Evolutionary conservation across 1,139 yeast genomes (phyloP), one percentile per base, ranked within the genome.

Genomic region (Hyphopichia buzzinii): DNA sequence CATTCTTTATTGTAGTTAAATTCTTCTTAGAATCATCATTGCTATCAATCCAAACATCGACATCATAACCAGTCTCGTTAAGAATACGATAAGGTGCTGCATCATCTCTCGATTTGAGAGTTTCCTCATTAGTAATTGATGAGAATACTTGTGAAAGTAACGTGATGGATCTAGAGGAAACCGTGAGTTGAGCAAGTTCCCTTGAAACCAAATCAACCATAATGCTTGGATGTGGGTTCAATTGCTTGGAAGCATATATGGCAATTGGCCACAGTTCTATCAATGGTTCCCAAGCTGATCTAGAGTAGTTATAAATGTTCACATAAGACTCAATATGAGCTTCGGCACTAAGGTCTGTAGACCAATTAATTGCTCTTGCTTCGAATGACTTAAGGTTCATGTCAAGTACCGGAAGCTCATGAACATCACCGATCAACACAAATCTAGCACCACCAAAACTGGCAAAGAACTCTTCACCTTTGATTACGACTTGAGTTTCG

Each of bases 281-380:
- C 32, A 94, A 65, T 0, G 98, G 97, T 50, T 94, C 98, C 99
- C 99, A 94, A 1, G 94, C 79, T 0, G 97, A 89, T 47, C 88
- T 80, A 0, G 97, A 79, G 54, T 90, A 90, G 56, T 92, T 92
- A 67, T 84, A 92, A 17, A 90, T 80, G 56, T 90, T 92, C 10
- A 85, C 75, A 46, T 69, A 79, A 0, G 89, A 75, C 47, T 81
- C 87, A 22, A 90, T 61, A 22, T 79, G 79, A 0, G 84, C 71
- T 43, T 82, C 84, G 1, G 90, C 87, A 48, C 79, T 81, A 38
- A 87, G 61, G 46, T 88, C 94, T 1, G 94, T 81, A 0, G 96
- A 84, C 99, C 99, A 94, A 52, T 92, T 87, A 37, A 77, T 73
- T 0, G 90, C 95, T 30, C 67, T 67, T 1, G 84, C 61, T 14